Base-by-base conservation (phyloP, 2,329 filamentous ascomycete genomes). In the Alternaria sp. region DNA sequence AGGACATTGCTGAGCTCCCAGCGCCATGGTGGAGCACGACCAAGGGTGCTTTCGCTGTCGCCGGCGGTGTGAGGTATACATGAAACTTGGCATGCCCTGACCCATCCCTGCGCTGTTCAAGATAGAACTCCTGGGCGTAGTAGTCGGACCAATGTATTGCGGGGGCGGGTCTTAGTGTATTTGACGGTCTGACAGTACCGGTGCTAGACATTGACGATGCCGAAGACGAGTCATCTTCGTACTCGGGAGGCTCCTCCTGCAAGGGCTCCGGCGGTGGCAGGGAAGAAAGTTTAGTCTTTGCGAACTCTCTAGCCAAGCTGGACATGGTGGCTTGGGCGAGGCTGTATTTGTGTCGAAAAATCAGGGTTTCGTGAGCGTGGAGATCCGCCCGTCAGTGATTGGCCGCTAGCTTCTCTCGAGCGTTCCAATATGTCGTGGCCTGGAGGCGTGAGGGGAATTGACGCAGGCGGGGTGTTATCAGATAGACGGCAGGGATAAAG, bases 1-100 rank as follows among this genome's bases (percentile, higher is more conserved):
- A 99, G 3, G 93, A 97, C 62, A 98, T 87, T 7, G 92, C 96
- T 0, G 94, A 97, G 5, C 94, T 97, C 15, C 96, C 96, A 44
- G 93, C 96, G 43, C 96, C 96, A 81, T 99, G 96, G 77, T 99
- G 96, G 81, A 92, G 93, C 63, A 98, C 91, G 79, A 99, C 94
- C 6, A 99, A 84, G 0, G 95, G 93, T 0, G 91, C 92, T 65
- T 86, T 89, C 45, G 86, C 86, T 9, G 83, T 77, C 2, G 78
- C 75, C 1, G 95, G 94, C 1, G 93, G 93, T 19, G 89, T 97
- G 46, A 98, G 85, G 79, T 98, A 98, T 61, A 88, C 92, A 83
- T 99, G 96, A 76, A 94, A 91, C 55, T 85, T 87, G 45, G 93
- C 87, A 32, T 78, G 76, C 25, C 79, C 72, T 46, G 77, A 71